A percentile compares a stretch with the other conserved stretches of the same genome.
Conservation (phyloP, 2,329 filamentous ascomycete genomes). For the Trichoderma gracile region DNA sequence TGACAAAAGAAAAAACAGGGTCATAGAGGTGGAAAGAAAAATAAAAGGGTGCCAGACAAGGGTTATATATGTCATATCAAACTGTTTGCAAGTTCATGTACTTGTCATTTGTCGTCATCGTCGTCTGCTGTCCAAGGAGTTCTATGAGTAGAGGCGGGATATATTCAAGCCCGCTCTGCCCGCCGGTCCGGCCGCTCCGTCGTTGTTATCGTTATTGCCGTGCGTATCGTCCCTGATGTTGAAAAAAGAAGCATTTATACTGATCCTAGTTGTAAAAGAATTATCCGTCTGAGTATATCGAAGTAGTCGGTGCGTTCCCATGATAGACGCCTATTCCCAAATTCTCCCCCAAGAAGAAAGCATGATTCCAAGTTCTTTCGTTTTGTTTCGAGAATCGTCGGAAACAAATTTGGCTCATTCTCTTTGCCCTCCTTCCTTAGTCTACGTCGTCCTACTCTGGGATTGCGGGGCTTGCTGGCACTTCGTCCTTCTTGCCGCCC, state of each 20-base stretch:
- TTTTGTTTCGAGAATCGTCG: not conserved
- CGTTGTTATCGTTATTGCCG: constrained; percentile 20
- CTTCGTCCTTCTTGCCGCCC: constrained; percentile 52
- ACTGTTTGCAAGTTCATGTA: constrained; percentile 20
- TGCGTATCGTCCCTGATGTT: constrained; percentile 19
- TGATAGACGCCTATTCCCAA: constrained; percentile 21
- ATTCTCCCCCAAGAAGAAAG: not conserved
- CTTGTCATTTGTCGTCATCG: constrained; percentile 21
- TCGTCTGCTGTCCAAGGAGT: constrained; percentile 22
- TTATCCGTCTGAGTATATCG: constrained; percentile 19
- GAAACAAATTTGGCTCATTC: constrained; percentile 16
- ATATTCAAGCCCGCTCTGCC: constrained; percentile 19
- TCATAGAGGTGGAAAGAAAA: constrained; percentile 3
- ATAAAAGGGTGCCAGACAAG: constrained; percentile 10
- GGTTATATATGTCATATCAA: constrained; percentile 20
- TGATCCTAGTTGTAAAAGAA: constrained; percentile 16
- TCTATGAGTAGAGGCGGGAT: not conserved
- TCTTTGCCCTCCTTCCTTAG: not conserved
- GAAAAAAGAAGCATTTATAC: constrained; percentile 22
- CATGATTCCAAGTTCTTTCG: constrained; percentile 10
- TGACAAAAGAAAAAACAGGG: constrained; percentile 6
- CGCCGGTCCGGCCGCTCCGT: constrained; percentile 17
- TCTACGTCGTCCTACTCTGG: constrained; percentile 35
- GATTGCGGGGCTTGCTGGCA: constrained; percentile 36
- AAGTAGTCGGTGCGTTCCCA: constrained; percentile 20